Conservation (phyloP, 176 grass and related monocot genomes). For the Thinopyrum elongatum region DNA sequence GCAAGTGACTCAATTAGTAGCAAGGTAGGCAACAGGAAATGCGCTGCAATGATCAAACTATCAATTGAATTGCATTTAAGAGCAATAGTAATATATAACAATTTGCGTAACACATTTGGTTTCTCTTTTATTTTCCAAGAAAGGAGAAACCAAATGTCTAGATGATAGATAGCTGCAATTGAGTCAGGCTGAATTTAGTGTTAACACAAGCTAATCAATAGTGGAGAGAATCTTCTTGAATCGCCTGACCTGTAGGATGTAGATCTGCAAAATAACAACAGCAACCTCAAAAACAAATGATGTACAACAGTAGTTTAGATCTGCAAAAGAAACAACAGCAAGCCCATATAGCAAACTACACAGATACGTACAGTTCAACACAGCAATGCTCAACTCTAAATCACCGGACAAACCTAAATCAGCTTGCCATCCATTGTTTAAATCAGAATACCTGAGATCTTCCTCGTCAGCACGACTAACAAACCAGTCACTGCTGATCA, state of each 20-base stretch:
- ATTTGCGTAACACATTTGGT: background rate
- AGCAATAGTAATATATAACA: background rate
- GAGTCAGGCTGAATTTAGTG: background rate
- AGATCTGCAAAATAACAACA: background rate
- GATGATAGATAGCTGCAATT: background rate
- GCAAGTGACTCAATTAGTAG: background rate
- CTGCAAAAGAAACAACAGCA: too few relatives aligned
- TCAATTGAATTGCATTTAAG: background rate
- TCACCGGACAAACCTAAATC: conserved; percentile 5
- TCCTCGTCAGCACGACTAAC: background rate
- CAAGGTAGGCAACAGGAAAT: background rate
- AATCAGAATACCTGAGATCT: conserved; percentile 1
- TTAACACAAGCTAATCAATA: background rate
- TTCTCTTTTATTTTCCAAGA: background rate
- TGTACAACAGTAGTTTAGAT: background rate
- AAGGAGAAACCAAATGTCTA: background rate
- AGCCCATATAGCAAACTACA: background rate
- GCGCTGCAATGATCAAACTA: background rate
- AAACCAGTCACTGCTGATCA: conserved; percentile 26
- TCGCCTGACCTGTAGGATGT: background rate
- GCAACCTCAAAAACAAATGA: background rate
- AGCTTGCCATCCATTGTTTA: background rate
- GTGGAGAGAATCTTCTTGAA: background rate
- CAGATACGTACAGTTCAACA: background rate
- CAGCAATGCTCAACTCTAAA: conserved; percentile 6